These are phyloP conservation scores for Pseudogymnoascus sp. DNA, from an alignment of 2,329 filamentous ascomycete genomes.

Conservation along the genomic window DNA sequence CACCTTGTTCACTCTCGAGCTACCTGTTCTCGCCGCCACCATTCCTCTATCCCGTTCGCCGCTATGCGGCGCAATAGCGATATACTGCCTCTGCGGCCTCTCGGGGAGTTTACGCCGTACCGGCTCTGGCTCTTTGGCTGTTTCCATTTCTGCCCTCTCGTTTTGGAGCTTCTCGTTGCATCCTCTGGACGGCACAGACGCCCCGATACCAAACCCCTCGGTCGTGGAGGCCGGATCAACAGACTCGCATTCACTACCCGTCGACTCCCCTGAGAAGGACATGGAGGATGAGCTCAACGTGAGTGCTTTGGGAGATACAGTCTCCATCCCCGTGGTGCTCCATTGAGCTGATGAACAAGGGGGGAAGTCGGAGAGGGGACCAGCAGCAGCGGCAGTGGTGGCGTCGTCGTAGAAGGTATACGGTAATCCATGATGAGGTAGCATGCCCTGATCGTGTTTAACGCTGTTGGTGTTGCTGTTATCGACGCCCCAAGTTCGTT, in stretches of 20 bases:
- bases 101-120: neutral
- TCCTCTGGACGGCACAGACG: no score
- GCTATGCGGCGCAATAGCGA: neutral
- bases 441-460: neutral
- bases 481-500: neutral
- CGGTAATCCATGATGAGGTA: neutral
- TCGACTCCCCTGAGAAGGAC: neutral
- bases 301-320: neutral
- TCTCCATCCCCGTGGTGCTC: neutral
- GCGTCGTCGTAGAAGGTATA: neutral
- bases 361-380: neutral
- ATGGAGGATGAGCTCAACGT: neutral
- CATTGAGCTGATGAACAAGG: neutral
- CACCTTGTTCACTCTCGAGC: neutral
- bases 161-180: no score
- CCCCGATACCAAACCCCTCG: neutral
- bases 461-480: neutral
- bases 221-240: neutral
- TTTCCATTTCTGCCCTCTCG: neutral
- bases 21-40: no score
- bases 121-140: neutral
- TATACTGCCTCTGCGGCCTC: neutral
- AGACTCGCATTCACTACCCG: neutral
- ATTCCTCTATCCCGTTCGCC: no score
- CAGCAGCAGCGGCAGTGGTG: fast-evolving